Conservation (phyloP, 1,284 basidiomycete species). For the Hypsizygus ulmarius region DNA sequence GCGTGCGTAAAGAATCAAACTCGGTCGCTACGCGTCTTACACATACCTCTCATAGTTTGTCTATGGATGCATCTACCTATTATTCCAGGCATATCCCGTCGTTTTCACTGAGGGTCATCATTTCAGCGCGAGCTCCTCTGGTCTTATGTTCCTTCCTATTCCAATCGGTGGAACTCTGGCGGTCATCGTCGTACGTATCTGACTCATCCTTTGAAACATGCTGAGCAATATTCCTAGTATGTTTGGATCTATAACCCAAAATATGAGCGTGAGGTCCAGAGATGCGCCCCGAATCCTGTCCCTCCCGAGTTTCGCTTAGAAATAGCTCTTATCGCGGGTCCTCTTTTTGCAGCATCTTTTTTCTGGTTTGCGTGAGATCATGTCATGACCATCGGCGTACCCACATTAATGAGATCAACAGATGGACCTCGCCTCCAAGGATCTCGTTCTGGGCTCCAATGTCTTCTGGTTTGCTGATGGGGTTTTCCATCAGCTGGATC, state of each 20-base stretch:
- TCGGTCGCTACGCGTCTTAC: not conserved
- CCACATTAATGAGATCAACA: conserved; percentile 11
- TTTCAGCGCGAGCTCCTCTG: conserved; percentile 49
- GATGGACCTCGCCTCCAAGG: conserved; percentile 54
- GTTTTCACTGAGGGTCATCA: conserved; percentile 53
- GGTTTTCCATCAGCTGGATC: conserved; percentile 55
- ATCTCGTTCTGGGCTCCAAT: conserved; percentile 61
- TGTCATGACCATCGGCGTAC: not conserved
- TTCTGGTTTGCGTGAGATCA: conserved; percentile 64
- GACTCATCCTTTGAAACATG: conserved; percentile 19
- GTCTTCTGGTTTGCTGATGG: conserved; percentile 48
- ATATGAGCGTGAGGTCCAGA: conserved; percentile 45
- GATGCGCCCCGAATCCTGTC: conserved; percentile 51
- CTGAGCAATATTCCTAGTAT: conserved; percentile 41
- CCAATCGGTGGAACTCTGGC: conserved; percentile 53
- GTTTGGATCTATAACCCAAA: conserved; percentile 51
- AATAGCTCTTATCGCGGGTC: conserved; percentile 52
- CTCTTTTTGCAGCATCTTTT: conserved; percentile 55
- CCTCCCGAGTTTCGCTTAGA: conserved; percentile 68
- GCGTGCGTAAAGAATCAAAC: conserved; percentile 36
- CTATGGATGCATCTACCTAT: conserved; percentile 60
- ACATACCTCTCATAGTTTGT: conserved; percentile 42
- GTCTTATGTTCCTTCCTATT: conserved; percentile 52
- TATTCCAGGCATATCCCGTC: conserved; percentile 59
- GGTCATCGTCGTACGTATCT: conserved; percentile 38